A percentile compares a stretch with the other conserved stretches of the same genome.
Conservation (phyloP, 1,284 basidiomycete species). For the Ceratobasidium theobromae region DNA sequence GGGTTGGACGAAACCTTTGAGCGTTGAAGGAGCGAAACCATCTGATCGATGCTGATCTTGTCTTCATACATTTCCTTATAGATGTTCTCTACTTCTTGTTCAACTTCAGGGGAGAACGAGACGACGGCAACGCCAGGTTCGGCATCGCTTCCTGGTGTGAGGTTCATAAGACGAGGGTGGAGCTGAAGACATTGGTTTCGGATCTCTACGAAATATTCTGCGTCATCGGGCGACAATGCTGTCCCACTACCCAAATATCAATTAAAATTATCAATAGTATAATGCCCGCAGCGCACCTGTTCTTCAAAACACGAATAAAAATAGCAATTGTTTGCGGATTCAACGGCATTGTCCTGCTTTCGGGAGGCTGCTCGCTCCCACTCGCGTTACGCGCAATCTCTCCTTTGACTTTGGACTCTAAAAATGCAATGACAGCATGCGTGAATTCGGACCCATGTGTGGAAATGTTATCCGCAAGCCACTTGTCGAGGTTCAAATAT, state of each 20-base stretch:
- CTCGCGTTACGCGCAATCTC: conserved; percentile 61
- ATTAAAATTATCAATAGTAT: conserved; percentile 1
- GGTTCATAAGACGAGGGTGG: conserved; percentile 94
- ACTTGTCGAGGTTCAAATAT: conserved; percentile 94
- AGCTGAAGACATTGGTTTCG: conserved; percentile 94
- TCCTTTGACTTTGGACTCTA: conserved; percentile 88
- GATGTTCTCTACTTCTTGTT: conserved; percentile 90
- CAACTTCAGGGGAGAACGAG: conserved; percentile 85
- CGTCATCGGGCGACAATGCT: conserved; percentile 64
- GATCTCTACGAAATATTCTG: conserved; percentile 88
- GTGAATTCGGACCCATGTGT: conserved; percentile 84
- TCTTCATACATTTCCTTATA: conserved; percentile 99
- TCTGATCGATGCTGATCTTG: conserved; percentile 90
- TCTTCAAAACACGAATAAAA: conserved; percentile 83
- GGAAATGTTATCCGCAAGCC: conserved; percentile 86
- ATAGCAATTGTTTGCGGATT: conserved; percentile 87
- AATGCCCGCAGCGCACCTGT: conserved; percentile 60
- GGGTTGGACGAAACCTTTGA: conserved; percentile 81
- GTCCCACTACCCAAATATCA: conserved; percentile 43
- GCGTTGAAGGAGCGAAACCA: conserved; percentile 83
- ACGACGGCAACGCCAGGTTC: conserved; percentile 93
- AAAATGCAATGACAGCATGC: conserved; percentile 80
- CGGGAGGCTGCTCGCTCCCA: conserved; percentile 69
- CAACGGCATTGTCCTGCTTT: conserved; percentile 78
- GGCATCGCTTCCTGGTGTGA: conserved; percentile 83